Percentiles rank a stretch among this genome's conserved stretches.
These are phyloP conservation scores for Casaregolazyma suthepensis DNA, from an alignment of 1,139 yeast genomes.

Conservation along the genomic window DNA sequence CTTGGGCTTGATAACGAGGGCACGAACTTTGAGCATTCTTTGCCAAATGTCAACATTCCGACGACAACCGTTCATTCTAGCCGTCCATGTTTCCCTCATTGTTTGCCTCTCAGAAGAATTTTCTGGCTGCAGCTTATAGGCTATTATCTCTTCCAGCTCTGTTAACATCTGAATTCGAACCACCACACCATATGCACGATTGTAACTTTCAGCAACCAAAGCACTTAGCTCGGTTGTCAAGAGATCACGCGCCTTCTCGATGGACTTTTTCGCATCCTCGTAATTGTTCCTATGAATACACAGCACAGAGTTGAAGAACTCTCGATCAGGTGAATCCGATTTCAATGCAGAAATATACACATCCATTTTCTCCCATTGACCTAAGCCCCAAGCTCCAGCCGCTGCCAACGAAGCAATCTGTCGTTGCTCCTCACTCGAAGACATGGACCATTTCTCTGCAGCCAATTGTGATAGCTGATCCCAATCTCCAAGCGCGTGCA, in stretches of 20 bases:
- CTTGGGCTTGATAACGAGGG: constrained; percentile 88
- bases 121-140: constrained; percentile 77
- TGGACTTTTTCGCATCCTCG: constrained; percentile 73
- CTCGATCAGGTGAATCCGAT: constrained; percentile 85
- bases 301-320: constrained; percentile 87
- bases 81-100: constrained; percentile 91
- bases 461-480: constrained; percentile 85
- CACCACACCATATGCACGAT: constrained; percentile 94
- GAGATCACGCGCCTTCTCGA: constrained; percentile 77
- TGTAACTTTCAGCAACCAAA: constrained; percentile 89
- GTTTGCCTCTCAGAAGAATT: constrained; percentile 62
- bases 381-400: constrained; percentile 99
- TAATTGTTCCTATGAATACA: constrained; percentile 82
- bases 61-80: constrained; percentile 87
- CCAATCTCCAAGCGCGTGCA: constrained; percentile 98
- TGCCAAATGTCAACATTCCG: constrained; percentile 98
- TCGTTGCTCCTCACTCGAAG: constrained; percentile 67
- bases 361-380: constrained; percentile 96
- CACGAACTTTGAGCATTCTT: constrained; percentile 86
- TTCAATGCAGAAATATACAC: constrained; percentile 86
- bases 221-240: constrained; percentile 93
- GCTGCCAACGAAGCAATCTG: constrained; percentile 98
- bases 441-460: constrained; percentile 72
- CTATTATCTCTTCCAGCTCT: constrained; percentile 90
- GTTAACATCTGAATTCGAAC: constrained; percentile 97